These are phyloP conservation scores for Tilletia indica DNA, from an alignment of 1,284 basidiomycete genomes.

Conservation along the genomic window DNA sequence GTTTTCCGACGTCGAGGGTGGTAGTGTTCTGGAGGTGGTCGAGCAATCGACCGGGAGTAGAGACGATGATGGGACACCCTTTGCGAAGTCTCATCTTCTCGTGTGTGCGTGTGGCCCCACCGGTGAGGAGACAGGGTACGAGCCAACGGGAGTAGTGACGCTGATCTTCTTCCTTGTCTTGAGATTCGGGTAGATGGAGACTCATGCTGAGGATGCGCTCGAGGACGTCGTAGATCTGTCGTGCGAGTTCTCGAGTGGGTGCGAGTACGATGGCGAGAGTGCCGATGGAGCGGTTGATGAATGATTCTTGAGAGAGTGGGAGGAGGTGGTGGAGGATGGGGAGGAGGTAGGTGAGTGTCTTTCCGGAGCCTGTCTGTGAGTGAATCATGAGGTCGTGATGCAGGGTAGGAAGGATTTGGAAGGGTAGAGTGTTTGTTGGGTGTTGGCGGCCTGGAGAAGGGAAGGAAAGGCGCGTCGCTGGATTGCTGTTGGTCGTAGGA, in stretches of 20 bases:
- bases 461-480: constrained; percentile 78
- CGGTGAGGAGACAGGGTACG: constrained; percentile 83
- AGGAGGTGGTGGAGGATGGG: constrained; percentile 93
- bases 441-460: constrained; percentile 61
- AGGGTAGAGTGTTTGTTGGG: constrained; percentile 52
- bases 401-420: constrained; percentile 40
- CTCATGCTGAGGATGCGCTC: constrained; percentile 64
- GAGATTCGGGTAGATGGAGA: constrained; percentile 65
- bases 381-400: constrained; percentile 88
- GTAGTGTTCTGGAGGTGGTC: constrained; percentile 79
- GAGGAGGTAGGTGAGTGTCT: constrained; percentile 89
- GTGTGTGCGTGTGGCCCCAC: constrained; percentile 70
- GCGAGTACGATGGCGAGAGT: constrained; percentile 92
- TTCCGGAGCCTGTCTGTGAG: constrained; percentile 96
- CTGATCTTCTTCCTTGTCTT: constrained; percentile 42
- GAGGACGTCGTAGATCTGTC: constrained; percentile 79
- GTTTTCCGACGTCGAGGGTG: constrained; percentile 86
- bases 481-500: constrained; percentile 74
- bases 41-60: constrained; percentile 69
- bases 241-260: constrained; percentile 89
- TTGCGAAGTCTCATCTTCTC: constrained; percentile 73
- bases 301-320: constrained; percentile 73
- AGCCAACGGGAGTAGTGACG: constrained; percentile 70
- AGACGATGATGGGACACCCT: constrained; percentile 71
- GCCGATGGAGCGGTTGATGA: constrained; percentile 71